phyloP scores from a whole-genome alignment of 2,329 filamentous ascomycete genomes.

The Botryosphaeria dothidea region DNA sequence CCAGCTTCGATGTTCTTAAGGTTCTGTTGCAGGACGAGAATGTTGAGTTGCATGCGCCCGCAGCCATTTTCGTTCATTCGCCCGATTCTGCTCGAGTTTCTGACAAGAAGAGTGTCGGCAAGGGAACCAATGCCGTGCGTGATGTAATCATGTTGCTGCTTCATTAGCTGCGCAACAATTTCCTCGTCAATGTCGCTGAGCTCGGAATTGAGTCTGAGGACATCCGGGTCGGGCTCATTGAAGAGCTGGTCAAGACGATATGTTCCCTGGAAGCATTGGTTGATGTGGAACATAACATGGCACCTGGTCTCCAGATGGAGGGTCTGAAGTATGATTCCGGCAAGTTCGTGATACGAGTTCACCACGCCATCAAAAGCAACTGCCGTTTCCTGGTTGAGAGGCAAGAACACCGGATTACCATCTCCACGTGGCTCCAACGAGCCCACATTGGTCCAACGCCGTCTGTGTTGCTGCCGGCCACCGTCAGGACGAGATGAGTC shows the following conservation, averaged over 20 bases:
- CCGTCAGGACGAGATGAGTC: slow-evolving; percentile 59
- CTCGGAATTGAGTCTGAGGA: slow-evolving; percentile 80
- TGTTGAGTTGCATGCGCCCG: slow-evolving; percentile 88
- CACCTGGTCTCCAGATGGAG: slow-evolving; percentile 87
- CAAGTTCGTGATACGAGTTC: slow-evolving; percentile 78
- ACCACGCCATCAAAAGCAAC: slow-evolving; percentile 84
- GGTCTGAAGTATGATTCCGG: slow-evolving; percentile 75
- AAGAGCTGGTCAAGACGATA: slow-evolving; percentile 68
- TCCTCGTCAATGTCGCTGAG: slow-evolving; percentile 88
- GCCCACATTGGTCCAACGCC: slow-evolving; percentile 82
- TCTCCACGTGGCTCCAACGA: slow-evolving; percentile 47
- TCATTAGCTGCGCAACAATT: slow-evolving; percentile 69
- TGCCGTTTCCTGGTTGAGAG: slow-evolving; percentile 83
- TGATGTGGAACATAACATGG: slow-evolving; percentile 78
- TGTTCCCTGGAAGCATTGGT: slow-evolving; percentile 50
- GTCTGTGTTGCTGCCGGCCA: slow-evolving; percentile 55
- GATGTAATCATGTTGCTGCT: slow-evolving; percentile 54
- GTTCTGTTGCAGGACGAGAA: slow-evolving; percentile 93
- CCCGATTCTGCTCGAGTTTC: slow-evolving; percentile 22
- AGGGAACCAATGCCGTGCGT: slow-evolving; percentile 20
- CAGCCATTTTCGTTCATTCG: slow-evolving; percentile 72
- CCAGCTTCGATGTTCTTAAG: slow-evolving; percentile 85
- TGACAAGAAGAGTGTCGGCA: slow-evolving; percentile 26
- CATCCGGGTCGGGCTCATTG: slow-evolving; percentile 73
- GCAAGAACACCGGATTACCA: slow-evolving; percentile 75